Evolutionary conservation across 2,329 filamentous ascomycete genomes (phyloP), one percentile per base, ranked within the genome.

Genomic region (Penicillium sp.): DNA sequence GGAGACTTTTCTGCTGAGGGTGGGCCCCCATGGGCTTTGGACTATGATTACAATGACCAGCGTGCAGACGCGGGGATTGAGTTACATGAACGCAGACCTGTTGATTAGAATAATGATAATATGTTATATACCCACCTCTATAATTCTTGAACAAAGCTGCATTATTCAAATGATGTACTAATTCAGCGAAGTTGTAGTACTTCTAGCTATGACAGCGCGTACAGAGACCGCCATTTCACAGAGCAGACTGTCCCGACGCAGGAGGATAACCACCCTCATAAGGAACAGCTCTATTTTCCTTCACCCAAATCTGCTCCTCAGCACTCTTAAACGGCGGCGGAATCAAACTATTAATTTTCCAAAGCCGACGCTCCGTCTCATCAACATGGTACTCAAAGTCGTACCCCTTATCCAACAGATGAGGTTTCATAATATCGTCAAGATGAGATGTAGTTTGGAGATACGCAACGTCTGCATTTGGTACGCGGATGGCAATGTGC

Each of bases 281-380:
- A 28, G 61, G 44, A 26, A 65, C 37, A 19, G 64, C 5, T 3
- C 42, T 24, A 47, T 69, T 66, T 51, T 68, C 56, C 37, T 54
- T 6, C 6, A 47, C 57, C 67, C 67, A 69, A 9, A 61, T 0
- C 53, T 47, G 30, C 51, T 69, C 67, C 58, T 58, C 54, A 0
- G 37, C 59, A 47, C 65, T 66, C n/a, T 60, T 59, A 15, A 49
- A 58, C 13, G 58, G 56, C 6, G 70, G 70, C 22, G 70, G 68
- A 26, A 66, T 57, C 45, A 72, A 37, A 3, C 67, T 56, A 55
- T 70, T 70, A 0, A 72, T 64, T 53, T 70, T 70, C 70, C 68
- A 72, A 22, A 72, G 58, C 12, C 66, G 30, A 30, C 68, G 58
- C 44, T 67, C 62, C 4, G 66, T 66, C 35, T 72, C 65, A 22